Evolutionary conservation across 169 alveolate genomes (phyloP).

Genomic region (Amoebophrya sp.): DNA sequence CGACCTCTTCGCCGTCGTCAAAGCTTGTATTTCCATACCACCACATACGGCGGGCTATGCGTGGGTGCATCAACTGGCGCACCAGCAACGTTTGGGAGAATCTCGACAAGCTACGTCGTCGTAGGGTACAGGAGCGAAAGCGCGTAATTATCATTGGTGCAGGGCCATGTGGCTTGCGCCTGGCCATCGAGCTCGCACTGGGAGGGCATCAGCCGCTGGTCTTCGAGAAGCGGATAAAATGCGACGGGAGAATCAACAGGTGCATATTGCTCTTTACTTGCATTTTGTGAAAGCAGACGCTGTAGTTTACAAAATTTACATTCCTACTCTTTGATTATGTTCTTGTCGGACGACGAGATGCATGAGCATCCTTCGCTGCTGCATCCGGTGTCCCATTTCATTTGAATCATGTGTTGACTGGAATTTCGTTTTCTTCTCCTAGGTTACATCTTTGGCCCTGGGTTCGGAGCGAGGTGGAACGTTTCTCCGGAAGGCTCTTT

Average conservation of each 20-base stretch:
- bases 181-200: background rate
- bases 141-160: background rate
- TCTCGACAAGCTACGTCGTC: background rate
- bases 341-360: background rate
- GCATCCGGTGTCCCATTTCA: background rate
- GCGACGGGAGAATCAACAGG: background rate
- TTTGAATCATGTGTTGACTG: background rate
- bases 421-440: background rate
- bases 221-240: background rate
- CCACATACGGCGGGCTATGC: background rate
- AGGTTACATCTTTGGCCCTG: background rate
- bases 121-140: background rate
- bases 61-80: background rate
- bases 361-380: background rate
- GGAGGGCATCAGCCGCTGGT: background rate
- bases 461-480: background rate
- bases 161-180: slow-evolving; percentile 1
- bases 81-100: background rate
- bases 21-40: background rate
- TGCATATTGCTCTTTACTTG: no score
- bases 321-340: background rate
- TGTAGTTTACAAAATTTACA: no score
- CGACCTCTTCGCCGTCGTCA: no score
- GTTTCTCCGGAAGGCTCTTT: background rate
- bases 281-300: no score